Base-by-base conservation (phyloP, 2,329 filamentous ascomycete species). In the Ceratocystis diversiconidia region DNA sequence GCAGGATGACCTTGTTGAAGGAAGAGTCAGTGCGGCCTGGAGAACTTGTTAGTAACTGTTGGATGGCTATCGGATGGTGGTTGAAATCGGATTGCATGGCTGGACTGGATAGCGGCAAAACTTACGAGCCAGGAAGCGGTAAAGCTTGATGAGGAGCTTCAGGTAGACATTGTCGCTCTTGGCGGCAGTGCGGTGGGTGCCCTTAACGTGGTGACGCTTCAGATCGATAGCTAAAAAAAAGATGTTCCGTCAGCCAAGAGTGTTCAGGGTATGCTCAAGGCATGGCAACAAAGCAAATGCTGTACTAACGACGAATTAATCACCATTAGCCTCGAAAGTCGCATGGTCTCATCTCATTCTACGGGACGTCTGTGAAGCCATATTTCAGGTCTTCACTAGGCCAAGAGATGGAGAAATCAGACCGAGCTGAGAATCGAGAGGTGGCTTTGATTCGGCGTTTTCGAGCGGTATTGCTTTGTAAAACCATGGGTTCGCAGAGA, bases 1-100 rank as follows among this genome's bases (percentile, higher is more conserved):
- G 91, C 75, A 99, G 89, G 76, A 99, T 86, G 75, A 94, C 89
- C 85, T 96, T 95, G 89, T 99, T 99, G 89, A 99, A 99, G 81
- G 85, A 85, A 71, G 90, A 85, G 79, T 97, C 94, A 77, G 94
- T 99, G 77, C 94, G 92, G 81, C 91, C 90, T 95, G 73, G 64
- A 41, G 17, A 32, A 28, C 15, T 48, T 59, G 50, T 66, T 67
- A 62, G 61, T 41, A 32, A 55, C 25, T 57, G 36, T 65, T 22
- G 63, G 19, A 50, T 36, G n/a, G 19, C 36, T 36, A 2, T 52
- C 44, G 36, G 15, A 22, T 25, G 32, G 7, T 66, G 1, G 52
- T 28, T 25, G 25, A 44, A 19, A 10, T 25, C 2, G n/a, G 6
- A 19, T 19, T 19, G 46, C 15, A 52, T 52, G 10, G 8, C 10